Evolutionary conservation across 1,139 yeast species (phyloP).

Genomic region (Lodderomyces theae): DNA sequence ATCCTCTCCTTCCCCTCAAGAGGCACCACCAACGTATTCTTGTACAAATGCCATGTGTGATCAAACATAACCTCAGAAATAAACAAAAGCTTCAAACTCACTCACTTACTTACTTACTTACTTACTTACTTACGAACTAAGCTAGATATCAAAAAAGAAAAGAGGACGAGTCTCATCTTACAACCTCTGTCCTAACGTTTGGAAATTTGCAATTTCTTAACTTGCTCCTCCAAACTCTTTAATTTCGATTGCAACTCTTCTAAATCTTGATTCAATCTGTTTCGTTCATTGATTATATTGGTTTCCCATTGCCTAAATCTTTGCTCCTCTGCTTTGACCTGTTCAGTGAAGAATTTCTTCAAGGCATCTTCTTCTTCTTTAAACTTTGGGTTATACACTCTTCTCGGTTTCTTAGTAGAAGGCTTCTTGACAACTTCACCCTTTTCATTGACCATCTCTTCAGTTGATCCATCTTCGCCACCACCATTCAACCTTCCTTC

Average conservation of each 20-base stretch:
- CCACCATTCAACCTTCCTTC: conserved; percentile 18
- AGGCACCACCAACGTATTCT: background rate
- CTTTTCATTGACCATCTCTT: conserved; percentile 31
- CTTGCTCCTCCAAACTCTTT: conserved; percentile 70
- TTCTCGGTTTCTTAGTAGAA: conserved; percentile 45
- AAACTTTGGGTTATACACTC: conserved; percentile 81
- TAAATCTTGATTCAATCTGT: conserved; percentile 88
- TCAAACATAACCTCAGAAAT: too few species aligned
- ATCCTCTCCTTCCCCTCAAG: background rate
- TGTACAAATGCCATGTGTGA: background rate
- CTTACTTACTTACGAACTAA: too few species aligned
- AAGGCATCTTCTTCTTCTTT: conserved; percentile 94
- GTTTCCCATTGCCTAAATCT: conserved; percentile 98
- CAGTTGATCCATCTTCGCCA: conserved; percentile 25
- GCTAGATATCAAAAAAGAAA: background rate
- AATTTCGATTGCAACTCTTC: conserved; percentile 81
- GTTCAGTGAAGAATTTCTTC: conserved; percentile 95
- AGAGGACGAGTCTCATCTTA: too few species aligned
- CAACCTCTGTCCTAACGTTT: conserved; percentile 29
- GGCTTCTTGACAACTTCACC: conserved; percentile 36
- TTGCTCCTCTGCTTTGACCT: conserved; percentile 94
- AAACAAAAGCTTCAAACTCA: background rate
- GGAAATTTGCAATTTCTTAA: conserved; percentile 60
- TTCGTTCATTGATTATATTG: conserved; percentile 90
- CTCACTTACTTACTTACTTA: too few species aligned